Conservation (phyloP, 352 stramenopile species). For the Phytophthora brassicae region DNA sequence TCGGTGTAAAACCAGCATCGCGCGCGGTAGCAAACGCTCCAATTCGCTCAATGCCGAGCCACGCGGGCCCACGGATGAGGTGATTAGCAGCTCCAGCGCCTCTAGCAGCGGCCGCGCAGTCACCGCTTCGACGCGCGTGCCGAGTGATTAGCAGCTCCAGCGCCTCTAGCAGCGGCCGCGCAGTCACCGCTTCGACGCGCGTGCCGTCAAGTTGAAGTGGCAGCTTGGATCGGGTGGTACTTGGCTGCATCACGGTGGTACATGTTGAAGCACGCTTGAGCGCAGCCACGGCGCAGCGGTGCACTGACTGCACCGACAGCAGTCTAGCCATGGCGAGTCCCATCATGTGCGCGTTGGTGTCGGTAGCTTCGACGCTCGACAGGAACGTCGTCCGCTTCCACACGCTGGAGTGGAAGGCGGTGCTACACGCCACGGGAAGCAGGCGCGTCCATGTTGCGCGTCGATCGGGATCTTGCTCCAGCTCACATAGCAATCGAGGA, state of each 20-base stretch:
- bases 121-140: background rate
- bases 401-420: constrained; percentile 42
- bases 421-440: constrained; percentile 47
- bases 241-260: background rate
- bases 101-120: constrained; percentile 18
- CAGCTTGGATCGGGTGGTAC: constrained; percentile 10
- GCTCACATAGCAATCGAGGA: constrained; percentile 3
- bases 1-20: constrained; percentile 23
- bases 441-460: constrained; percentile 26
- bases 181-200: background rate
- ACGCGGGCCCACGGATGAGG: background rate
- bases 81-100: constrained; percentile 26
- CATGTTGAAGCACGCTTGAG: constrained; percentile 15
- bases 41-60: constrained; percentile 11
- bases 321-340: constrained; percentile 38
- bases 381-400: constrained; percentile 47
- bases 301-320: constrained; percentile 19
- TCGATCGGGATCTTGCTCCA: constrained; percentile 22
- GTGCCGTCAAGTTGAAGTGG: constrained; percentile 18
- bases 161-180: constrained; percentile 21
- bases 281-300: constrained; percentile 23
- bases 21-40: constrained; percentile 19
- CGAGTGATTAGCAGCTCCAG: constrained; percentile 27
- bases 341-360: constrained; percentile 59
- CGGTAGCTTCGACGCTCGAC: constrained; percentile 32